Evolutionary conservation across 164 flowering plant species (phyloP), one percentile per base, ranked within the genome.

Genomic region (Nelumbo lutea): DNA sequence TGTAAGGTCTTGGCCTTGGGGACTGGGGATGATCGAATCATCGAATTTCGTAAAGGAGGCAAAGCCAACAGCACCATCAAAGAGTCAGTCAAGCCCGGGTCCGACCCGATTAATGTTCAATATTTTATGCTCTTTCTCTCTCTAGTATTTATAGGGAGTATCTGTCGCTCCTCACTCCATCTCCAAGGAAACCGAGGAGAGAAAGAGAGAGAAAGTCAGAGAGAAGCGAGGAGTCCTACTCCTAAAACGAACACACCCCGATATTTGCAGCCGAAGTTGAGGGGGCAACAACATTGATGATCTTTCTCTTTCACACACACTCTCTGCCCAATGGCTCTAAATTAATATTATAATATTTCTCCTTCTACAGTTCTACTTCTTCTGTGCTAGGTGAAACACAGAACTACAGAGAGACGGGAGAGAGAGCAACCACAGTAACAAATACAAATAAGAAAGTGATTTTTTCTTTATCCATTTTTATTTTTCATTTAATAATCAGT

Each of bases 221-320:
- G 11, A 38, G 15, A 11, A 72, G 77, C 70, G 72, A 76, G 72
- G 27, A 76, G 69, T 77, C 72, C 79, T 67, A 80, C 77, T 79
- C 38, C 77, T 67, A 74, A 79, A 27, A 27, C 27, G 27, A 27
- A 27, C 27, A 27, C 27, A 27, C 27, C 27, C 27, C 27, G 27
- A 27, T 79, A 74, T 62, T 73, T 79, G 82, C 81, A 73, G 82
- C 82, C 82, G 78, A 79, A 61, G 14, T 13, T 64, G 15, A 66
- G 67, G 53, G 76, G 70, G 52, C 27, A 27, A 27, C 27, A 27
- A 27, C 27, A 27, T 27, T 27, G 27, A n/a, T n/a, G n/a, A 27
- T 27, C 27, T 27, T 27, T 27, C 27, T 27, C 27, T 27, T 27
- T 27, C 27, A 27, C 27, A 27, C 27, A 27, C 27, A 27, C 27